Conservation (phyloP, 202 grass and related monocot species). For the Elaeis oleifera region DNA sequence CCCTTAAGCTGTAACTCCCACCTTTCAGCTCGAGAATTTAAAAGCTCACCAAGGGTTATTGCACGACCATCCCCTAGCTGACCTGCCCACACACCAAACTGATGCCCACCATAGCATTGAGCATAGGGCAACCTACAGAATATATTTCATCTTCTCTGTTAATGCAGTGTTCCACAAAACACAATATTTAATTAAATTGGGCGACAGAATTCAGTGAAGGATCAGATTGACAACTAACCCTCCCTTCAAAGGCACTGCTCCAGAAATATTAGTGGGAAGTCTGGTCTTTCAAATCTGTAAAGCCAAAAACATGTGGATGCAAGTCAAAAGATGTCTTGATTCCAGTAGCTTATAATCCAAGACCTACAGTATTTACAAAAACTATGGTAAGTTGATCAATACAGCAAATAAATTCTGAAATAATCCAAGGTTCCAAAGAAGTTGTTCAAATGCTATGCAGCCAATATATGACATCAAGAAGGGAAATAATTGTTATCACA, state of each 20-base stretch:
- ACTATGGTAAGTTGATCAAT: too few species aligned
- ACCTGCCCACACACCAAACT: conserved; percentile 93
- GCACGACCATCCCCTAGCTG: conserved; percentile 89
- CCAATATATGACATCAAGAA: too few species aligned
- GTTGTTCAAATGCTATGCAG: too few species aligned
- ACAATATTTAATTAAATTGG: too few species aligned
- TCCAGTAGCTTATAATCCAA: too few species aligned
- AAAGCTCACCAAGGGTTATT: conserved; percentile 77
- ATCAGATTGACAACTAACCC: conserved; percentile 36
- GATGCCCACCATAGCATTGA: conserved; percentile 96
- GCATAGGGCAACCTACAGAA: conserved; percentile 63
- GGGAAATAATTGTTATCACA: too few species aligned
- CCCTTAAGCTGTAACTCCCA: conserved; percentile 98
- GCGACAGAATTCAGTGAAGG: too few species aligned
- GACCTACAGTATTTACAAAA: too few species aligned
- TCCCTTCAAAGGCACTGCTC: conserved; percentile 67
- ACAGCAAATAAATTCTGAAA: too few species aligned
- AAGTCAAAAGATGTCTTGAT: not conserved
- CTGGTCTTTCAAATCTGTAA: conserved; percentile 73
- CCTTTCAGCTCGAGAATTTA: conserved; percentile 79
- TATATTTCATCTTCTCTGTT: not conserved
- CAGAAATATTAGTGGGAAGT: conserved; percentile 79
- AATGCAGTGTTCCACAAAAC: too few species aligned
- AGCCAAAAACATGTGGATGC: conserved; percentile 5
- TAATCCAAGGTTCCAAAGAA: too few species aligned